Base-by-base conservation (phyloP, 805 yeast species). In the baker's yeast (Saccharomyces cerevisiae) region DNA sequence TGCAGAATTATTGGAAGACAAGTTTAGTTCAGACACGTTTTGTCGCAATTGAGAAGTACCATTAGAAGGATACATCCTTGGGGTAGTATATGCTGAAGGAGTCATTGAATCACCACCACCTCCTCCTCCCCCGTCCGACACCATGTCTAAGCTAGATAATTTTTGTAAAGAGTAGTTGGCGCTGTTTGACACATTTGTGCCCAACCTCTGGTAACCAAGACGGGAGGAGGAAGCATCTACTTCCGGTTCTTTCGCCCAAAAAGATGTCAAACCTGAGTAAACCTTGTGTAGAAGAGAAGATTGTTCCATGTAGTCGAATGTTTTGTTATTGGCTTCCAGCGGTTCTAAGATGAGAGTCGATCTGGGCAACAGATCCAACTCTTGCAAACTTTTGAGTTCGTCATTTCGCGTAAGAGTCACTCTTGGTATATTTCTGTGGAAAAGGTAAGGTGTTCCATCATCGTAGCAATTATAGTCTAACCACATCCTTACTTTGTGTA, bases 341-440 rank as follows among this genome's bases (percentile, higher is more conserved):
- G 94, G 91, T 63, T 87, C 86, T 59, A 90, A 72, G 27, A 88
- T 83, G 49, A 90, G 68, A 0, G 86, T 88, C 8, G 95, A 84
- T 55, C 95, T 75, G 2, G 92, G 91, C n/a, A 80, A 76, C 51
- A 90, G 71, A 24, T 81, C 82, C 53, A 90, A 72, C 3, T 74
- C 78, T 28, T 65, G 66, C 43, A 90, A 71, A 3, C 82, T 70
- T 55, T 70, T 70, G 53, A 76, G 75, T 60, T 89, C 92, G 50
- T 85, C 87, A 0, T 81, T 78, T 3, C 76, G 78, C 1, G 83
- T 71, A 56, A 85, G 89, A 0, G 85, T 79, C 5, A 80, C 76
- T 55, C 87, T 78, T 26, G 89, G 91, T 48, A 81, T 73, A 46
- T 73, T 74, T 57, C 80, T 73, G 59, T 79, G 82, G 60, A 76